Evolutionary conservation across 106 monocot species (phyloP).

Genomic region (Phalaenopsis equestris): DNA sequence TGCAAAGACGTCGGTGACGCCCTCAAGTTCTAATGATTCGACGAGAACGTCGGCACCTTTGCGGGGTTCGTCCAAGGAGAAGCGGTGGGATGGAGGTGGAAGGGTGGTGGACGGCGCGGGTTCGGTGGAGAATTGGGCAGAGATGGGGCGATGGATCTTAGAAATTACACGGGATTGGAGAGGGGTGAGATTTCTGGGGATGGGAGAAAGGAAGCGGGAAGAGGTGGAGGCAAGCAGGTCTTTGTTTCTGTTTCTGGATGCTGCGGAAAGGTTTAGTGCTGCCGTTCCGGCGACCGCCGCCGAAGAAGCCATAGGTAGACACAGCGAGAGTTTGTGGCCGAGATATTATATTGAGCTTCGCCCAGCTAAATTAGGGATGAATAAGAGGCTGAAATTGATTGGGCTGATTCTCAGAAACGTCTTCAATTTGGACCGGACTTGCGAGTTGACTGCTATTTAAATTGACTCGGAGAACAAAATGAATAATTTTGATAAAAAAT

Average conservation of each 20-base stretch:
- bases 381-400: too few relatives aligned
- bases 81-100: slow-evolving; percentile 9
- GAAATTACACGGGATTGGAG: neutral
- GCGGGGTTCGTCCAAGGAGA: slow-evolving; percentile 50
- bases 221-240: neutral
- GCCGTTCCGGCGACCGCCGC: neutral
- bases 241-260: neutral
- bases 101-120: neutral
- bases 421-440: neutral
- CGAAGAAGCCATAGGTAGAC: slow-evolving; percentile 1
- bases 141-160: neutral
- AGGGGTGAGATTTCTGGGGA: neutral
- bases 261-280: neutral
- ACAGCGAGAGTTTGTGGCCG: neutral
- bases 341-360: neutral
- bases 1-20: slow-evolving; percentile 79
- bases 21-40: slow-evolving; percentile 74
- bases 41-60: slow-evolving; percentile 90
- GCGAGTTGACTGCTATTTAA: too few relatives aligned
- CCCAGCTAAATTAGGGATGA: too few relatives aligned
- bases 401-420: too few relatives aligned
- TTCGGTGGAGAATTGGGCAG: neutral
- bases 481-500: too few relatives aligned
- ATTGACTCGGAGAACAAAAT: too few relatives aligned
- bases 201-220: neutral